Conservation (phyloP, 106 monocot species). For the Apostasia shenzhenica region DNA sequence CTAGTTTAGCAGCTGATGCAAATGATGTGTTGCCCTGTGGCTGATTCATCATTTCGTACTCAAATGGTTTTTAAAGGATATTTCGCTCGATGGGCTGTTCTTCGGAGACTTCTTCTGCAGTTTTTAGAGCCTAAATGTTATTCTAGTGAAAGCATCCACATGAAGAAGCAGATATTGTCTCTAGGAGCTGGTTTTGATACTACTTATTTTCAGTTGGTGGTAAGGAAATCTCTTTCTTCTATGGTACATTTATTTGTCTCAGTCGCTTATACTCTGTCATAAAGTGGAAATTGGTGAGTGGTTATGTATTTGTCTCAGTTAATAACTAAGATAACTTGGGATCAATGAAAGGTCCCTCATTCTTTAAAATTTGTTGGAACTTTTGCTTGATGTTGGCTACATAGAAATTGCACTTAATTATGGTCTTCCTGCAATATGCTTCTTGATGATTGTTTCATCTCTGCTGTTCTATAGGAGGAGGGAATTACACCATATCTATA, state of each 20-base stretch:
- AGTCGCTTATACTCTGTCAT: background rate
- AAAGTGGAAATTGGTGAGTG: too few relatives aligned
- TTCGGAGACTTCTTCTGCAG: constrained; percentile 67
- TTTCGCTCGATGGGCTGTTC: constrained; percentile 89
- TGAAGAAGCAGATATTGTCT: constrained; percentile 80
- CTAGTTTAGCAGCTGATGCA: background rate
- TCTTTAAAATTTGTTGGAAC: background rate
- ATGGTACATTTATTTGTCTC: background rate
- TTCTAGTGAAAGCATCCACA: constrained; percentile 10
- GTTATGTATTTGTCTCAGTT: background rate
- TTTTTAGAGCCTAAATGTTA: constrained; percentile 41
- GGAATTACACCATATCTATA: constrained; percentile 77
- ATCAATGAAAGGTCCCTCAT: background rate
- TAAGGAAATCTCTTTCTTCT: constrained; percentile 7
- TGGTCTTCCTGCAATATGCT: background rate
- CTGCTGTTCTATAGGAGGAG: constrained; percentile 39
- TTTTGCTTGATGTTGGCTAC: too few relatives aligned
- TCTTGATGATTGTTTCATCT: constrained; percentile 13
- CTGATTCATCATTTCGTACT: constrained; percentile 5
- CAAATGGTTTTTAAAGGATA: constrained; percentile 44
- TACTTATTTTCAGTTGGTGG: constrained; percentile 81
- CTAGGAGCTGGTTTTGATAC: constrained; percentile 98
- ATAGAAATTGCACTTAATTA: too few relatives aligned
- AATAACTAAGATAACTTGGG: background rate
- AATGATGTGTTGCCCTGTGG: background rate